Conservation (phyloP, 164 flowering plant genomes). For the Liquidambar formosana region DNA sequence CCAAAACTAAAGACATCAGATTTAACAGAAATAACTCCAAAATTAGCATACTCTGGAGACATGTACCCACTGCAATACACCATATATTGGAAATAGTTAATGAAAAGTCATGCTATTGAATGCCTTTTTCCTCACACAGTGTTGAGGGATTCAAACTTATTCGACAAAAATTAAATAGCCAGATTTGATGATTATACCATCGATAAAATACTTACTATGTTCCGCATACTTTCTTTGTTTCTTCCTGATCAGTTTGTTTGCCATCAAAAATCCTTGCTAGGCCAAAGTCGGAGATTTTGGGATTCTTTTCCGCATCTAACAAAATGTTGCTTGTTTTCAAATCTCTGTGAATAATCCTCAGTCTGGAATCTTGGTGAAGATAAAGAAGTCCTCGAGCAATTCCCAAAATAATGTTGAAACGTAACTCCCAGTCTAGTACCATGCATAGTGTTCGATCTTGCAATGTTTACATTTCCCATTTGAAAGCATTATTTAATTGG, state of each 20-base stretch:
- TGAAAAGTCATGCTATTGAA: no score
- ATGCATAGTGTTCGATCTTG: constrained; percentile 21
- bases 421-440: constrained; percentile 28
- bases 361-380: constrained; percentile 39
- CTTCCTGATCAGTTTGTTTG: constrained; percentile 29
- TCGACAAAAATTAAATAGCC: no score
- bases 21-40: no score
- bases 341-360: constrained; percentile 36
- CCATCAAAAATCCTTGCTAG: constrained; percentile 35
- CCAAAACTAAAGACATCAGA: no score
- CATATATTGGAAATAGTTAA: no score
- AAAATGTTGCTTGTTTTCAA: constrained; percentile 33
- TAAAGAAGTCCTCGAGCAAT: constrained; percentile 39
- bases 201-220: constrained; percentile 29
- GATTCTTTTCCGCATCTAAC: constrained; percentile 36
- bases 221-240: constrained; percentile 34
- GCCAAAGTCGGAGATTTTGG: constrained; percentile 41
- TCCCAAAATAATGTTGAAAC: constrained; percentile 32
- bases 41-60: no score
- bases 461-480: constrained; percentile 4
- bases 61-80: no score
- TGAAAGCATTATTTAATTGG: neutral
- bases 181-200: no score
- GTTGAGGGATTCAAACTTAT: no score
- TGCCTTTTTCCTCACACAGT: no score